Conservation (phyloP, 305 asterid genomes). For the Solanum hybrid region DNA sequence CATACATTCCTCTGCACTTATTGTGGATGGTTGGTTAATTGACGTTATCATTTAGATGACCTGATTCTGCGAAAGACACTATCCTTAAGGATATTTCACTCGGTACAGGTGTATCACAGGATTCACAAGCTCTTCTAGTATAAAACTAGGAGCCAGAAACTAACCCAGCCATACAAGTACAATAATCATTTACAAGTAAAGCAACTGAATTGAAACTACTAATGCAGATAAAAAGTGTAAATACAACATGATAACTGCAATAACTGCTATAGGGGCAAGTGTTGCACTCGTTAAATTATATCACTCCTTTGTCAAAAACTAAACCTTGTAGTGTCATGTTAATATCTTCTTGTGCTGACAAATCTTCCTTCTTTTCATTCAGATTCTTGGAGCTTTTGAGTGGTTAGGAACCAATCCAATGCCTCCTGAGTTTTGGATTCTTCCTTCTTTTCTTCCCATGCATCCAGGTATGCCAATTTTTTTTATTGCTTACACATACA, state of each 20-base stretch:
- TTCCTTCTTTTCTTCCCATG: conserved; percentile 83
- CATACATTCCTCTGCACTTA: not conserved
- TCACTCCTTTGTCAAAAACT: not conserved
- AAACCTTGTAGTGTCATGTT: not conserved
- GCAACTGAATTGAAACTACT: not conserved
- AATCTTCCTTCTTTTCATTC: not conserved
- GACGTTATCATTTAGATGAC: not conserved
- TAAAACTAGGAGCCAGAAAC: not conserved
- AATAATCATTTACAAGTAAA: not conserved
- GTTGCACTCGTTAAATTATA: not conserved
- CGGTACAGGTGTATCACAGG: not conserved
- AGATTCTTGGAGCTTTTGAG: conserved; percentile 75
- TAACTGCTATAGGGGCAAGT: not conserved
- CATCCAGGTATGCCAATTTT: conserved; percentile 60
- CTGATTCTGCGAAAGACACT: not conserved
- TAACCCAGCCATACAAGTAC: not conserved
- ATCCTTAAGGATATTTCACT: not conserved
- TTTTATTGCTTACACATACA: not conserved
- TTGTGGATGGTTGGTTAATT: not conserved
- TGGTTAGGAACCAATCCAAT: conserved; percentile 87
- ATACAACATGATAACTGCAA: not conserved
- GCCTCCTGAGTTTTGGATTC: conserved; percentile 95
- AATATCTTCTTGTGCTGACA: conserved; percentile 15
- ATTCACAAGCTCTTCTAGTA: not conserved
- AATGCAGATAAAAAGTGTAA: not conserved